phyloP scores from a whole-genome alignment of 2,329 filamentous ascomycete genomes.

The Escovopsis sp. region DNA sequence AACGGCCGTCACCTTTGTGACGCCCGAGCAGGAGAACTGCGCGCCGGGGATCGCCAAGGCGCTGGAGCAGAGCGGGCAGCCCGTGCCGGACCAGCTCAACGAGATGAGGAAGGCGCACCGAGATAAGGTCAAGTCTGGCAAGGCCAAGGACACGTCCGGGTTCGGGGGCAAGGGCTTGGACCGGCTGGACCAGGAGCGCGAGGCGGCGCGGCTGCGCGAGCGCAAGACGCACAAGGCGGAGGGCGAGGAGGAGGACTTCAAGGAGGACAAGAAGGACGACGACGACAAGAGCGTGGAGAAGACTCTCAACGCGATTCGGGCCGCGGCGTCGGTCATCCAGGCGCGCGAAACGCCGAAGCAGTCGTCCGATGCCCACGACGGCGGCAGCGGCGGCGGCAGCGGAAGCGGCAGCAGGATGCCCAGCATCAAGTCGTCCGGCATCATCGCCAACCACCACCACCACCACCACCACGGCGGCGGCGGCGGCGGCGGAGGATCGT shows the following conservation, averaged over 20 bases:
- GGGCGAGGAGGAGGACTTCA: constrained; percentile 67
- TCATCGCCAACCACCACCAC: constrained; percentile 34
- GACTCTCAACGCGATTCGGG: constrained; percentile 49
- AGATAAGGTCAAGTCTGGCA: constrained; percentile 84
- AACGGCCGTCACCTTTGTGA: constrained; percentile 88
- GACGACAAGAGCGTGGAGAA: constrained; percentile 57
- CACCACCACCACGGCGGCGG: constrained; percentile 28
- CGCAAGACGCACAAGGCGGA: constrained; percentile 83
- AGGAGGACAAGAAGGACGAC: constrained; percentile 61
- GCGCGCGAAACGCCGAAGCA: constrained; percentile 35
- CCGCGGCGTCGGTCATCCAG: constrained; percentile 43
- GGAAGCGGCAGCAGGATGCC: background rate
- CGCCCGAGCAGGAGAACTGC: constrained; percentile 81
- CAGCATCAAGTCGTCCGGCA: constrained; percentile 20
- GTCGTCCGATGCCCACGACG: constrained; percentile 8
- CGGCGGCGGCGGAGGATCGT: constrained; percentile 26
- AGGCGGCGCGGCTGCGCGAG: constrained; percentile 72
- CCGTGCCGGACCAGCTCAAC: constrained; percentile 54
- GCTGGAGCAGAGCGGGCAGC: constrained; percentile 78
- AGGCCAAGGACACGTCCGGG: constrained; percentile 76
- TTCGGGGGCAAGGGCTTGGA: constrained; percentile 95
- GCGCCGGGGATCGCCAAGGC: constrained; percentile 81
- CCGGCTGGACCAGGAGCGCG: constrained; percentile 77
- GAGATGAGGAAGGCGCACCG: constrained; percentile 60
- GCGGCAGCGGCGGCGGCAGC: background rate